A percentile compares a stretch with the other conserved stretches of the same genome.
These are phyloP conservation scores for Leucogyrophana mollusca DNA, from an alignment of 768 basidiomycete species.

Conservation along the genomic window DNA sequence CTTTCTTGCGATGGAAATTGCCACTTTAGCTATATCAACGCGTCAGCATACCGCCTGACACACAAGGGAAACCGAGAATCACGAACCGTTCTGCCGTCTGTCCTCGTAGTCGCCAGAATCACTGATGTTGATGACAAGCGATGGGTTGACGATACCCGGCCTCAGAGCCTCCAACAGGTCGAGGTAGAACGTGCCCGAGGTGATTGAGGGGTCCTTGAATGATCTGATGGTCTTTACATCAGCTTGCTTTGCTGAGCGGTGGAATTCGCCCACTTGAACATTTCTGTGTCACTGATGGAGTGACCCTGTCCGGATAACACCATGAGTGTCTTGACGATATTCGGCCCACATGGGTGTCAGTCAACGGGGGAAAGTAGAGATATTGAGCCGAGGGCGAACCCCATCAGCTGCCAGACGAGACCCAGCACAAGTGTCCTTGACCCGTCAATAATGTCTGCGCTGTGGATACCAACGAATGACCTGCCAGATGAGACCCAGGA, in stretches of 20 bases:
- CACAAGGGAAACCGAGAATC: not conserved
- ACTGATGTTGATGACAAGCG: constrained; percentile 63
- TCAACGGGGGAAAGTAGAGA: not conserved
- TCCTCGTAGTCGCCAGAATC: constrained; percentile 78
- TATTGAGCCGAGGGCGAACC: constrained; percentile 43
- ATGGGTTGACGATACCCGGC: constrained; percentile 94
- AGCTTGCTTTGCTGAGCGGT: constrained; percentile 74
- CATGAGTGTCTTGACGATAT: constrained; percentile 87
- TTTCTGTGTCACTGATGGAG: constrained; percentile 88
- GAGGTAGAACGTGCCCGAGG: constrained; percentile 90
- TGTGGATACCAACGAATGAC: constrained; percentile 98
- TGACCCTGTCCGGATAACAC: constrained; percentile 69
- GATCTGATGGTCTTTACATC: constrained; percentile 69
- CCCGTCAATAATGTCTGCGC: constrained; percentile 96
- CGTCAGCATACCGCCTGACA: constrained; percentile 4
- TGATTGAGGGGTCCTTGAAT: constrained; percentile 91
- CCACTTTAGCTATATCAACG: constrained; percentile 76
- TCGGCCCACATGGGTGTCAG: constrained; percentile 49
- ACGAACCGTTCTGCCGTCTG: constrained; percentile 85
- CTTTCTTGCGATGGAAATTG: constrained; percentile 97
- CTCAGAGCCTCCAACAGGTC: constrained; percentile 88
- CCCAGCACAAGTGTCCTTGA: constrained; percentile 90
- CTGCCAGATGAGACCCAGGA: no score
- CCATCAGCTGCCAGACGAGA: constrained; percentile 97
- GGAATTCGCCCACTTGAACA: constrained; percentile 94